Evolutionary conservation across 306 rosid species (phyloP).

Genomic region (Quercus mongolica): DNA sequence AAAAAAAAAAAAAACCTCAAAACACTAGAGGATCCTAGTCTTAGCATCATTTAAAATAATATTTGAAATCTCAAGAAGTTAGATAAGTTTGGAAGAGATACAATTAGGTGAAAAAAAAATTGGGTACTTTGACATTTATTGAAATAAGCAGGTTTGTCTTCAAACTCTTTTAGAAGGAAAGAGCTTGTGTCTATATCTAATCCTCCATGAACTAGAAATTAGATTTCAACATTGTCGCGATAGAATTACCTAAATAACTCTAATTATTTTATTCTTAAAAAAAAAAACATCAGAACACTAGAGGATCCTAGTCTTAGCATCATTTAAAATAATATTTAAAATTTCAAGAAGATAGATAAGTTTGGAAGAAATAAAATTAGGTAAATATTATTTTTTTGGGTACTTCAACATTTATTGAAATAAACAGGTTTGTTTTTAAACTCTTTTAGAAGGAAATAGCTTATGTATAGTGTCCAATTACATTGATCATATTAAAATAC

Average conservation of each 20-base stretch:
- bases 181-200: background rate
- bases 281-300: no score
- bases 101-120: background rate
- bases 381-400: no score
- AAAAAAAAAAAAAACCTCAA: no score
- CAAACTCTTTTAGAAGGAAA: background rate
- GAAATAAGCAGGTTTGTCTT: background rate
- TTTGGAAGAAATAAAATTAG: background rate
- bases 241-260: no score
- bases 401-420: background rate
- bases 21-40: no score
- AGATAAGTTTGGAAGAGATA: background rate
- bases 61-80: background rate
- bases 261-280: no score
- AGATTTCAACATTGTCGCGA: no score
- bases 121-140: background rate
- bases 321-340: no score
- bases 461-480: no score
- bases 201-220: no score
- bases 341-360: background rate
- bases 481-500: fast-evolving
- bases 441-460: background rate
- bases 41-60: no score
- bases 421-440: background rate
- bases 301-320: no score